A percentile compares a stretch with the other conserved stretches of the same genome.
Evolutionary conservation across 169 alveolate genomes (phyloP).

Genomic region (Besnoitia besnoiti): DNA sequence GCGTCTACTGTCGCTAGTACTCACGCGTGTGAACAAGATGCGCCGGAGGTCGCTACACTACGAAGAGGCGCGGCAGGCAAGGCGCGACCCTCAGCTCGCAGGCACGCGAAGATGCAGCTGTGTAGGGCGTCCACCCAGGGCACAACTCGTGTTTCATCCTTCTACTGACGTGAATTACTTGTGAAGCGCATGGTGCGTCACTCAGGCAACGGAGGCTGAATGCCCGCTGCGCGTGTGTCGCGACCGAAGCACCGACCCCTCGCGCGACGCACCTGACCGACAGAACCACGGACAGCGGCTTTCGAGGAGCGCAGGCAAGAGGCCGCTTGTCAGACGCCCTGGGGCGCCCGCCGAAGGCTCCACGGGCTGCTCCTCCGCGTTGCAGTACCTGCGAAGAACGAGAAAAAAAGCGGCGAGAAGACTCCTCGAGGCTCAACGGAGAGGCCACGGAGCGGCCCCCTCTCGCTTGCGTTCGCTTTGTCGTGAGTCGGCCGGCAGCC

Average conservation of each 20-base stretch:
- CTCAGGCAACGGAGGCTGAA: not conserved
- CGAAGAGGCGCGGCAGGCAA: too few relatives aligned
- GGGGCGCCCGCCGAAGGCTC: not conserved
- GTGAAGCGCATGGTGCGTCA: too few relatives aligned
- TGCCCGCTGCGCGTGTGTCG: not conserved
- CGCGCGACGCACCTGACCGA: not conserved
- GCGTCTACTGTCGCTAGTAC: too few relatives aligned
- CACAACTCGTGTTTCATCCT: too few relatives aligned
- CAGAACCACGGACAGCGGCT: constrained; percentile 32
- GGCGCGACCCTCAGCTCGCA: too few relatives aligned
- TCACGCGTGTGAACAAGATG: too few relatives aligned
- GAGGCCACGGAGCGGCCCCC: not conserved
- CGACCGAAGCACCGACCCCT: not conserved
- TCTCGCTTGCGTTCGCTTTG: not conserved
- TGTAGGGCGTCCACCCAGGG: too few relatives aligned
- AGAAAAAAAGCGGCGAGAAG: not conserved
- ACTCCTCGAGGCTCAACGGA: not conserved
- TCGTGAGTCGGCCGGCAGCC: too few relatives aligned
- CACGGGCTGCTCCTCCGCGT: constrained; percentile 33
- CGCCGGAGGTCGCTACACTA: too few relatives aligned
- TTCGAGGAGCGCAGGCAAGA: constrained; percentile 23
- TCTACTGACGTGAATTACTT: too few relatives aligned
- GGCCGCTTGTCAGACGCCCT: constrained; percentile 5
- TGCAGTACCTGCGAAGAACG: constrained; percentile 35
- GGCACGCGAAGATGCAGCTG: too few relatives aligned